Evolutionary conservation across 768 basidiomycete genomes (phyloP), one percentile per base, ranked within the genome.

Genomic region (Lactarius psammicola): DNA sequence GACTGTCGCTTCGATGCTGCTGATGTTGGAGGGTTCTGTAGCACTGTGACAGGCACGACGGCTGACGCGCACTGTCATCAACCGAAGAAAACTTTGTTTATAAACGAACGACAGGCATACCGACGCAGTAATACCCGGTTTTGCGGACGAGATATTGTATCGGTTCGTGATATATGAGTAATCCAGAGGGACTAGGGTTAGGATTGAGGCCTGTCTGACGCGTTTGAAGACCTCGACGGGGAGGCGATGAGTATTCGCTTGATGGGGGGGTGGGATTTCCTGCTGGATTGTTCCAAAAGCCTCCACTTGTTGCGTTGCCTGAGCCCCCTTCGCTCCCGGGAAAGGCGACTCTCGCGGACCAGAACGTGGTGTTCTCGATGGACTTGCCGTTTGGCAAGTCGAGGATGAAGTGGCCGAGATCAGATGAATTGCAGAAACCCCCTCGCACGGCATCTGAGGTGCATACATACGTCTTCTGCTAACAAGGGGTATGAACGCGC

Each of bases 121-220:
- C 95, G 68, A 96, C 88, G 75, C 96, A 98, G 75, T 97, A 98
- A 75, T 97, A 98, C 2, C 96, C 97, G 1, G 93, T 95, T 75
- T 89, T 90, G 31, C 80, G 79, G 28, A 98, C 92, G 28, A 81
- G 75, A 75, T 98, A 98, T 57, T 87, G 87, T 70, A 96, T 92
- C 1, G 94, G 88, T 33, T 82, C 81, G 0, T 76, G 76, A 72
- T 95, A 95, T 23, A 74, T 67, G 44, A 87, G 76, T 8, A 84
- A 74, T 20, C 79, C 82, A 31, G 78, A 74, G 7, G 85, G 81
- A 70, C 81, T 84, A 20, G 83, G 77, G 67, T 85, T 86, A 23
- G 79, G 63, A 9, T 73, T 62, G 40, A 51, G 68, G 36, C 60
- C 46, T 57, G 75, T 72, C 59, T 74, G 74, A 31, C 74, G 70